phyloP scores from a whole-genome alignment of 805 yeast genomes.

The Candida nanaspora region DNA sequence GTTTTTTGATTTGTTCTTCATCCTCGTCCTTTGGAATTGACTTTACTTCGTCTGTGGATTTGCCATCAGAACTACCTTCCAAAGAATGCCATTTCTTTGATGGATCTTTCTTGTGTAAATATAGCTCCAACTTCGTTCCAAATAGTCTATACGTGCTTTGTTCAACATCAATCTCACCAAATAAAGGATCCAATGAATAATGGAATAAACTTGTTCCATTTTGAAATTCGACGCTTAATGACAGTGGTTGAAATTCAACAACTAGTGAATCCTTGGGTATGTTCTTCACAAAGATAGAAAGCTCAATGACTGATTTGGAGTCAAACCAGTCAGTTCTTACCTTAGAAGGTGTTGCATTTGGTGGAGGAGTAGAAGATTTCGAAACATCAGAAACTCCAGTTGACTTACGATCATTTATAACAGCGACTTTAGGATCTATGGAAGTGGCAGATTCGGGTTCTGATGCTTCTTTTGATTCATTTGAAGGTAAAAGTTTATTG shows the following conservation, averaged over 20 bases:
- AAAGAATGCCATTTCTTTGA: conserved; percentile 48
- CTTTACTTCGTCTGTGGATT: neutral
- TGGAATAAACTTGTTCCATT: conserved; percentile 41
- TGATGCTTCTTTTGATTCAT: too few species aligned
- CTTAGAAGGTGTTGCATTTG: conserved; percentile 3
- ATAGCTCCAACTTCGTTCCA: conserved; percentile 69
- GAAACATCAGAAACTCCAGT: neutral
- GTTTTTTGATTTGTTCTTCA: too few species aligned
- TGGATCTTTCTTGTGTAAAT: conserved; percentile 38
- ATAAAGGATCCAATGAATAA: conserved; percentile 49
- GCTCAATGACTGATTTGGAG: conserved; percentile 42
- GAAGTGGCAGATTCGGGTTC: too few species aligned
- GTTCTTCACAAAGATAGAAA: conserved; percentile 66
- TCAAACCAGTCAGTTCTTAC: conserved; percentile 72
- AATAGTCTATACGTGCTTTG: conserved; percentile 44
- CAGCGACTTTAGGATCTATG: neutral
- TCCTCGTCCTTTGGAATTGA: conserved; percentile 4
- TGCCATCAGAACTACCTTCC: conserved; percentile 25
- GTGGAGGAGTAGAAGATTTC: neutral
- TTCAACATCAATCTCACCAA: conserved; percentile 39
- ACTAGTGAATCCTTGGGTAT: conserved; percentile 43
- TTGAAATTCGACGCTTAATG: conserved; percentile 38
- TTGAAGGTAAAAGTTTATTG: too few species aligned
- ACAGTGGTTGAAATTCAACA: conserved; percentile 30
- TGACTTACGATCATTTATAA: neutral